Percentiles rank a stretch among this genome's conserved stretches.
phyloP scores from a whole-genome alignment of 2,329 filamentous ascomycete genomes.

The Cercospora beticola region DNA sequence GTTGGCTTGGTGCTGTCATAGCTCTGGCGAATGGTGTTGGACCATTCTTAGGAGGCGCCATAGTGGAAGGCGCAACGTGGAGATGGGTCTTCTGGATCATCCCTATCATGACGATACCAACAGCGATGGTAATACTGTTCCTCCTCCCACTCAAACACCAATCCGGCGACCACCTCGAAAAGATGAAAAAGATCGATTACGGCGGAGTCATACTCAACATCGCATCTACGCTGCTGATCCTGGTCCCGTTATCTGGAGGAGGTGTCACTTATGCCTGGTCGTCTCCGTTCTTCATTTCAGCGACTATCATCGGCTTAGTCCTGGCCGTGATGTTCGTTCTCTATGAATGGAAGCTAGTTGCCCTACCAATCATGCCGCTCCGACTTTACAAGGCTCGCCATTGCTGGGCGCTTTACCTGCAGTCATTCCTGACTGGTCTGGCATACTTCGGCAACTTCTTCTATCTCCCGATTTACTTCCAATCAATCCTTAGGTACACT shows the following conservation, averaged over 20 bases:
- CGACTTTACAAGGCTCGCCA: slow-evolving; percentile 49
- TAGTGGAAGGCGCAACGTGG: slow-evolving; percentile 46
- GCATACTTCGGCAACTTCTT: slow-evolving; percentile 61
- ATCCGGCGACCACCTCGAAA: slow-evolving; percentile 43
- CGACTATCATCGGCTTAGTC: not conserved
- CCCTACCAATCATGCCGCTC: slow-evolving; percentile 60
- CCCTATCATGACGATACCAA: slow-evolving; percentile 45
- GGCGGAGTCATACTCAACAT: slow-evolving; percentile 57
- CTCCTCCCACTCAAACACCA: slow-evolving; percentile 53
- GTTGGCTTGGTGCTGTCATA: slow-evolving; percentile 45
- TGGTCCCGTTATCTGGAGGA: slow-evolving; percentile 64
- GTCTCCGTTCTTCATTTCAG: slow-evolving; percentile 57
- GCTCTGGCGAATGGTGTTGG: slow-evolving; percentile 51
- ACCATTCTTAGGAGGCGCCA: slow-evolving; percentile 50
- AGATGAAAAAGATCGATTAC: slow-evolving; percentile 59
- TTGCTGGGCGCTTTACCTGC: slow-evolving; percentile 48
- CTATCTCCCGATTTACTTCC: slow-evolving; percentile 60
- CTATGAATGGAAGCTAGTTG: slow-evolving; percentile 56
- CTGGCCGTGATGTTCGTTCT: slow-evolving; percentile 46
- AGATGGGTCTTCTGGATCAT: slow-evolving; percentile 47
- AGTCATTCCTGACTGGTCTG: slow-evolving; percentile 61
- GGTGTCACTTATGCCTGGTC: slow-evolving; percentile 50
- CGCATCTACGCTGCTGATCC: slow-evolving; percentile 57
- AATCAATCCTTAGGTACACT: slow-evolving; percentile 47
- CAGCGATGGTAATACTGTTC: slow-evolving; percentile 52